Evolutionary conservation across 2,329 filamentous ascomycete genomes (phyloP), one percentile per base, ranked within the genome.

Genomic region (Trichoderma sp.): DNA sequence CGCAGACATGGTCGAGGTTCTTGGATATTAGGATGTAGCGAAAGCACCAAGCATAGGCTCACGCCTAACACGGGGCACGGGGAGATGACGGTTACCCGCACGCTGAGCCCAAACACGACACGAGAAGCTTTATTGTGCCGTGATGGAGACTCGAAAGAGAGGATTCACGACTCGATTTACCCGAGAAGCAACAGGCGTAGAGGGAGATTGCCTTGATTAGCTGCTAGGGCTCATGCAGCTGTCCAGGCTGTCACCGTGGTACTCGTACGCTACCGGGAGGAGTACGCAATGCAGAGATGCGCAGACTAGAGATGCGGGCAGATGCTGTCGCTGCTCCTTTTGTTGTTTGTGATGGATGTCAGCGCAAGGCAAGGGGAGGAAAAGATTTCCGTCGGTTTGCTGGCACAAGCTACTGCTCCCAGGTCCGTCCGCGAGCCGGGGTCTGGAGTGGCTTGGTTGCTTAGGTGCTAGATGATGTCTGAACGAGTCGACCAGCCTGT

Each of bases 1-100:
- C 43, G 67, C 67, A 69, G 85, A 81, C 84, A 86, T 87, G 79
- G 78, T 77, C 34, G 43, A 47, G 67, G 15, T 32, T 59, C n/a
- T 34, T 15, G 36, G 30, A 50, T 17, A 61, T 43, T 50, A 58
- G 55, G 30, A 26, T 28, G 23, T 15, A n/a, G n/a, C n/a, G 36
- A 68, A 53, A n/a, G 3, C 34, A 59, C 34, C 50, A 32, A 68
- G 34, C 13, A 58, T 43, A 20, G 65, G 65, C 34, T 47, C 28
- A 17, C 26, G 65, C 53, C 65, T 17, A 47, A 59, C 8, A 32
- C 65, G 57, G 65, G 7, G 2, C 28, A 28, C 28, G 12, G 13
- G 23, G 57, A 53, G 67, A 26, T 32, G 15, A 26, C 47, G 43
- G 57, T 15, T 28, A 50, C 15, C 30, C 57, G 66, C 34, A 53